These are phyloP conservation scores for Pelagophyceae sp. DNA, from an alignment of 352 stramenopile species.

Conservation along the genomic window DNA sequence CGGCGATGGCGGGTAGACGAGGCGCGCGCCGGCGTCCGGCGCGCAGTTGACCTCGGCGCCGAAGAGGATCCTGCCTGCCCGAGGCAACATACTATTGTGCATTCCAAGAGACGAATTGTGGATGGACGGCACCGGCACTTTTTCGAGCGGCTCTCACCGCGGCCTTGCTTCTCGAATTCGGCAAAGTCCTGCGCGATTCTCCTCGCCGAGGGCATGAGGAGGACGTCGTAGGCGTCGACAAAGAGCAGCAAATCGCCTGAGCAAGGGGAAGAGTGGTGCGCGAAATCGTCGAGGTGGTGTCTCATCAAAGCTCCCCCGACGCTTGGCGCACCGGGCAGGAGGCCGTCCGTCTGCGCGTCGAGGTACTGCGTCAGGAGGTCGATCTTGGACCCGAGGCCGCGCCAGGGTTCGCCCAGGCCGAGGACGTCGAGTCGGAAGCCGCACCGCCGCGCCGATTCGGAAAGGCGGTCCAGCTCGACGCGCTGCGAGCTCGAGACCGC, in stretches of 20 bases:
- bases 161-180: neutral
- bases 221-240: conserved; percentile 14
- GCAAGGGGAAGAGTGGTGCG: no score
- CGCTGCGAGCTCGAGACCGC: neutral
- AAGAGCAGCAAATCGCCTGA: conserved; percentile 7
- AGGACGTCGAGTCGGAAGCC: neutral
- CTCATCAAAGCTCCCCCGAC: no score
- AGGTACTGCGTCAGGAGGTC: neutral
- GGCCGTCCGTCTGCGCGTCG: neutral
- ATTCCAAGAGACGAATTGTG: no score
- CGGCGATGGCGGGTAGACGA: neutral
- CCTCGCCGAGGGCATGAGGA: neutral
- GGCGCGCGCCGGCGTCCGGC: neutral
- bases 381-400: neutral
- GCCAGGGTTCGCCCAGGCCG: neutral
- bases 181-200: neutral
- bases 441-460: neutral
- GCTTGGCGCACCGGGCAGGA: no score
- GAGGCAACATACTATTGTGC: no score
- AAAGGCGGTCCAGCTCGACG: neutral
- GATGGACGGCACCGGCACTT: no score
- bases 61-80: neutral
- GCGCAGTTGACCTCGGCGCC: neutral
- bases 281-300: no score
- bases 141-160: no score